Evolutionary conservation across 2,329 filamentous ascomycete genomes (phyloP).

Genomic region (Fusarium sp.): DNA sequence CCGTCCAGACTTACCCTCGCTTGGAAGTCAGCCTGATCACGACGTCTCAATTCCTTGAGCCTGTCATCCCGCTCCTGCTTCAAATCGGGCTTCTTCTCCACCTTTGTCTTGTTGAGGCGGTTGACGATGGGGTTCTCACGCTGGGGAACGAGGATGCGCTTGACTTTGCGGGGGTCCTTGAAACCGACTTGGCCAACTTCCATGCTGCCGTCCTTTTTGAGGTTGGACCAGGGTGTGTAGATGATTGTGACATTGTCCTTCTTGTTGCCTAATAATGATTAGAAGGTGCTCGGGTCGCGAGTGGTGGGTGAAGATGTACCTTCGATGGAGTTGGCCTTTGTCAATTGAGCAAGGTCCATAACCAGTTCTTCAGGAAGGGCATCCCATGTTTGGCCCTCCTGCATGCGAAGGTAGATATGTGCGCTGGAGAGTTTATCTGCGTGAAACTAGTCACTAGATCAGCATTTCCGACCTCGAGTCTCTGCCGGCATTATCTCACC

Average conservation of each 20-base stretch:
- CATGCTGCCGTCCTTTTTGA: constrained; percentile 96
- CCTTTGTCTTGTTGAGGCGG: constrained; percentile 95
- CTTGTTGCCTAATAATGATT: constrained; percentile 80
- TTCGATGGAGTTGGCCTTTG: constrained; percentile 98
- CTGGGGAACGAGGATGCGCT: constrained; percentile 80
- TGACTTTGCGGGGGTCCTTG: constrained; percentile 86
- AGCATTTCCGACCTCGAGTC: not conserved
- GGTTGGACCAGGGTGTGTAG: constrained; percentile 97
- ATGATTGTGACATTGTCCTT: constrained; percentile 97
- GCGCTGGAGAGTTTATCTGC: constrained; percentile 97
- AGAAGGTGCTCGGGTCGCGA: not conserved
- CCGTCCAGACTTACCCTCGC: constrained; percentile 63
- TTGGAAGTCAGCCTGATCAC: constrained; percentile 72
- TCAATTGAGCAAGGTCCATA: constrained; percentile 92
- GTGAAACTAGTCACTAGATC: constrained; percentile 76
- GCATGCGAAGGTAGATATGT: constrained; percentile 92
- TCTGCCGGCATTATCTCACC: constrained; percentile 27
- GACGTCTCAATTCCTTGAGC: constrained; percentile 75
- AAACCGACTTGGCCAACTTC: constrained; percentile 94
- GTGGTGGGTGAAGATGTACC: constrained; percentile 58
- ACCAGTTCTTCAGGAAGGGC: constrained; percentile 78
- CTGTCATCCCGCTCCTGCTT: constrained; percentile 83
- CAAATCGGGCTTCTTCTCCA: constrained; percentile 88
- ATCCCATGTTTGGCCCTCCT: constrained; percentile 85
- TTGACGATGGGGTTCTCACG: constrained; percentile 94